Percentiles rank a stretch among this genome's conserved stretches.
These are phyloP conservation scores for Lodderomyces parapsilosis DNA, from an alignment of 1,139 yeast species.

Conservation along the genomic window DNA sequence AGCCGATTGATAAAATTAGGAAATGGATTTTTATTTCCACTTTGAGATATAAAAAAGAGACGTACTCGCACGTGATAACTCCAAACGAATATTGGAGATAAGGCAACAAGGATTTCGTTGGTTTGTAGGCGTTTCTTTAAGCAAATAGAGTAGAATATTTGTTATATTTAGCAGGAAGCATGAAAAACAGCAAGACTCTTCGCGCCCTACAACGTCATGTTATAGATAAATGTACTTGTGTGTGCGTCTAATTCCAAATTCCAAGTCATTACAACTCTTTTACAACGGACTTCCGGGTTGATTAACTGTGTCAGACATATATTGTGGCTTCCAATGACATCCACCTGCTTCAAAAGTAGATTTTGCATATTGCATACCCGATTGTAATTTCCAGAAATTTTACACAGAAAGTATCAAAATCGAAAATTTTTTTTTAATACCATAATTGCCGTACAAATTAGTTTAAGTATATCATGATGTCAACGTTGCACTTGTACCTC, in stretches of 20 bases:
- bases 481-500: too few species aligned
- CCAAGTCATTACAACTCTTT: background rate
- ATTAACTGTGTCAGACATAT: background rate
- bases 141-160: too few species aligned
- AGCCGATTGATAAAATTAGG: background rate
- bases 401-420: background rate
- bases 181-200: too few species aligned
- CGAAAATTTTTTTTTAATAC: background rate
- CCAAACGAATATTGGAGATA: background rate
- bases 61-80: background rate
- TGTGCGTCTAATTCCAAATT: too few species aligned
- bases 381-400: background rate
- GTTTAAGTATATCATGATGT: background rate
- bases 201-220: too few species aligned
- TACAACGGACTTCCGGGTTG: background rate
- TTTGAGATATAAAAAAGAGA: background rate
- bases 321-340: background rate
- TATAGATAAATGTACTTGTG: too few species aligned
- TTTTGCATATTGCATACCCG: conserved; percentile 1
- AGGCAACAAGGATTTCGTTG: background rate
- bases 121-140: background rate
- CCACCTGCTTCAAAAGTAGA: background rate
- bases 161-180: too few species aligned
- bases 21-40: background rate
- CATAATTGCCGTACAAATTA: background rate